A percentile compares a stretch with the other conserved stretches of the same genome.
These are phyloP conservation scores for Diutina neorugosa DNA, from an alignment of 1,139 yeast species.

Conservation along the genomic window DNA sequence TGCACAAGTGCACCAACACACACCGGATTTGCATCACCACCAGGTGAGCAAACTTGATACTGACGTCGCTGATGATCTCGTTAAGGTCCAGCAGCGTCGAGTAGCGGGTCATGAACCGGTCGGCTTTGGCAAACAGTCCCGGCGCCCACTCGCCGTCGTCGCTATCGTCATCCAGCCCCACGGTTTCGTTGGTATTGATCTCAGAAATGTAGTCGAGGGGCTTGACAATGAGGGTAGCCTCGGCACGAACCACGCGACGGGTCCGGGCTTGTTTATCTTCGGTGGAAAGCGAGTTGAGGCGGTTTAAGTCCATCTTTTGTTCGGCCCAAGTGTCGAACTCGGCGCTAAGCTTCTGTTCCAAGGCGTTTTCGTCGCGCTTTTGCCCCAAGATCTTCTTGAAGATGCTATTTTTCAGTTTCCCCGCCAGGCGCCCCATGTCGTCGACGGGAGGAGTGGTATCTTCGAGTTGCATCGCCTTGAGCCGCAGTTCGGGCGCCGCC, in stretches of 20 bases:
- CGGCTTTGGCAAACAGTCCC: slow-evolving; percentile 17
- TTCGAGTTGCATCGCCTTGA: slow-evolving; percentile 1
- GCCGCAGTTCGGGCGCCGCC: neutral
- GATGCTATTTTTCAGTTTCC: neutral
- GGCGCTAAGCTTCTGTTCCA: slow-evolving; percentile 18
- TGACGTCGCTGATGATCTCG: slow-evolving; percentile 33
- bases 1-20: slow-evolving; percentile 27
- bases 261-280: slow-evolving; percentile 63
- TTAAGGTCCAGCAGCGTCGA: slow-evolving; percentile 22
- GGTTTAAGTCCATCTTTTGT: slow-evolving; percentile 43
- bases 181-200: slow-evolving; percentile 31
- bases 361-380: slow-evolving; percentile 9
- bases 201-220: slow-evolving; percentile 56
- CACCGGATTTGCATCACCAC: slow-evolving; percentile 26
- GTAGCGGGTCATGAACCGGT: slow-evolving; percentile 22
- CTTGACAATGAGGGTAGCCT: slow-evolving; percentile 50
- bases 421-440: neutral
- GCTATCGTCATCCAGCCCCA: slow-evolving; percentile 10
- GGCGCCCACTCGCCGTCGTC: slow-evolving; percentile 4
- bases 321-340: slow-evolving; percentile 11
- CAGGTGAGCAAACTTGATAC: slow-evolving; percentile 27
- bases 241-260: slow-evolving; percentile 54
- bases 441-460: neutral
- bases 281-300: slow-evolving; percentile 64
- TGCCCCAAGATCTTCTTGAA: slow-evolving; percentile 3